Percentiles rank a stretch among this genome's conserved stretches.
Evolutionary conservation across 2,329 filamentous ascomycete species (phyloP).

Genomic region (Oidium heveae): DNA sequence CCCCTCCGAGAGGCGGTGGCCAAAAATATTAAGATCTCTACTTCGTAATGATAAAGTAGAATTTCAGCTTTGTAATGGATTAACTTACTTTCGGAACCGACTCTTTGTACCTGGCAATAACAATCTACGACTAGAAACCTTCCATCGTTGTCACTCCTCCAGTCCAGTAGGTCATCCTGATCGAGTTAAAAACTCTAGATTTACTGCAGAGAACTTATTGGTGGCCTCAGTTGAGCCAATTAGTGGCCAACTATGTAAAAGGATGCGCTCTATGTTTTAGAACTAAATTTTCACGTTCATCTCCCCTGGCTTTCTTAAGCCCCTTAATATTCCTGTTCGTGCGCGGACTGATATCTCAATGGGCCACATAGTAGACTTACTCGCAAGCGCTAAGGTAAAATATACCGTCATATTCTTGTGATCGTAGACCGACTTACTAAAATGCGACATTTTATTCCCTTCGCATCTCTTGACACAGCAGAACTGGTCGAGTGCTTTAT

Average conservation of each 20-base stretch:
- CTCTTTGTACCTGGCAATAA: not conserved
- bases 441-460: constrained; percentile 3
- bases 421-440: not conserved
- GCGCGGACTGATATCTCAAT: constrained; percentile 2
- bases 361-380: constrained; percentile 1
- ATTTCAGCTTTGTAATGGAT: not conserved
- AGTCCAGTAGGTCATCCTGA: not conserved
- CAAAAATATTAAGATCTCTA: not conserved
- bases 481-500: too few relatives aligned
- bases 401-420: not conserved
- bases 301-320: constrained; percentile 1
- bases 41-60: not conserved
- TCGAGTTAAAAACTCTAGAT: not conserved
- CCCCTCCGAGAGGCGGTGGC: not conserved
- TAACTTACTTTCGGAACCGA: not conserved
- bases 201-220: too few relatives aligned
- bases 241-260: not conserved
- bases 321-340: too few relatives aligned
- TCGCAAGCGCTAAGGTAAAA: not conserved
- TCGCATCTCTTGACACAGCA: too few relatives aligned
- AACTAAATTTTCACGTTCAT: not conserved
- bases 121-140: not conserved
- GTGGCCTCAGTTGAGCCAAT: not conserved
- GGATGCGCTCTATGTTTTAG: too few relatives aligned
- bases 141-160: not conserved